Conservation (phyloP, 306 rosid species). For the Citrullus colocynthis region DNA sequence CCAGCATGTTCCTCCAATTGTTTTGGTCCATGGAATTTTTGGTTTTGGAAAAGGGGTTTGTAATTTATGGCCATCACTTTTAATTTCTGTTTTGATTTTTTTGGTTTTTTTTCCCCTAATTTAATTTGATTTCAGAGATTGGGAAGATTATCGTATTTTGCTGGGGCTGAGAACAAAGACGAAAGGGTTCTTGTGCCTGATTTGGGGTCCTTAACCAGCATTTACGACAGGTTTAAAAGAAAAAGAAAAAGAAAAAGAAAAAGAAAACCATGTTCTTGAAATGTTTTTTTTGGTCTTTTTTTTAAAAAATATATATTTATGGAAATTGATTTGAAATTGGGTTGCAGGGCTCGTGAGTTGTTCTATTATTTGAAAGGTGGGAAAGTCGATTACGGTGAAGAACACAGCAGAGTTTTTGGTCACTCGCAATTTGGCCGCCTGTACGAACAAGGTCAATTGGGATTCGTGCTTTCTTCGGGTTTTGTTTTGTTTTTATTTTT, state of each 20-base stretch:
- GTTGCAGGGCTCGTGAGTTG: constrained; percentile 77
- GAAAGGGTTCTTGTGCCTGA: constrained; percentile 95
- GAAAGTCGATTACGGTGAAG: constrained; percentile 80
- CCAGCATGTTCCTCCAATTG: constrained; percentile 66
- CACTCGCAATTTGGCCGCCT: constrained; percentile 71
- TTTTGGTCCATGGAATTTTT: constrained; percentile 85
- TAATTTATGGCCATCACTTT: neutral
- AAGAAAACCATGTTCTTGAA: neutral
- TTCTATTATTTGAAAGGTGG: constrained; percentile 96
- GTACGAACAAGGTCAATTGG: constrained; percentile 54
- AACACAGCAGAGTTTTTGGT: constrained; percentile 75
- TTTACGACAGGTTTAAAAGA: constrained; percentile 52
- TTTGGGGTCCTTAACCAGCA: constrained; percentile 87
- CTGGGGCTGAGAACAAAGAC: constrained; percentile 96
- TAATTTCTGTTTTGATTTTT: neutral
- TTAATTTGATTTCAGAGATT: constrained; percentile 32
- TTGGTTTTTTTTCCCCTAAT: neutral
- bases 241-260: neutral
- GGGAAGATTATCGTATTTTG: constrained; percentile 81
- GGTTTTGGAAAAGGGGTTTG: constrained; percentile 96
- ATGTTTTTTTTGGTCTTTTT: neutral
- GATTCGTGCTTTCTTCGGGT: no score
- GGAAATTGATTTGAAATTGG: neutral
- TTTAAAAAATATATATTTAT: no score
- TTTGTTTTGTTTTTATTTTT: no score